These are phyloP conservation scores for Kernera saxatilis DNA, from an alignment of 345 rosid species.

Conservation along the genomic window DNA sequence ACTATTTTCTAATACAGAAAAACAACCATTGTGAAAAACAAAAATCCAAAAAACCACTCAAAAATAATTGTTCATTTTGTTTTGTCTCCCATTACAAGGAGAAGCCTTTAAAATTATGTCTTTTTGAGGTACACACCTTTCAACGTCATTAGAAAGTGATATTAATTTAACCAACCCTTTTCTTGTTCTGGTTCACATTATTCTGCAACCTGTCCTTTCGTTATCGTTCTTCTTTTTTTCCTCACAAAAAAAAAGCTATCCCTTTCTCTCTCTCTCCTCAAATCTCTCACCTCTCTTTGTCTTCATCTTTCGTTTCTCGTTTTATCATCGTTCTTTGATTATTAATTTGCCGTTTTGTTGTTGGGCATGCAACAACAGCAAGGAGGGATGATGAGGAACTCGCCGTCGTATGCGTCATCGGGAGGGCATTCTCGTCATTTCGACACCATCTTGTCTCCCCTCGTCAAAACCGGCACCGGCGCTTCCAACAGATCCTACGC, in stretches of 20 bases:
- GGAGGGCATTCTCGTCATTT: slow-evolving; percentile 33
- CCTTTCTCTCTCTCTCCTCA: not conserved
- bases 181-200: slow-evolving; percentile 18
- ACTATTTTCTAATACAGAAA: not conserved
- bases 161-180: not conserved
- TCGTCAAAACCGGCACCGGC: slow-evolving; percentile 32
- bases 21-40: not conserved
- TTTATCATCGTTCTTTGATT: not conserved
- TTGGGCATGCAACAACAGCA: slow-evolving; percentile 20
- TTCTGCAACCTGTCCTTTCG: slow-evolving; percentile 14
- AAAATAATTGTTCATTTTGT: not conserved
- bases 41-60: no score
- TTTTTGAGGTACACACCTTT: not conserved
- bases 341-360: not conserved
- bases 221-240: not conserved
- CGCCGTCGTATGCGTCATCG: slow-evolving; percentile 9
- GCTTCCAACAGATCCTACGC: slow-evolving; percentile 37
- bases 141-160: not conserved
- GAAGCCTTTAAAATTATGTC: not conserved
- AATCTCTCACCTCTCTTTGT: not conserved
- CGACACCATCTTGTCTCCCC: slow-evolving; percentile 44
- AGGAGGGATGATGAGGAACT: slow-evolving; percentile 22
- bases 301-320: not conserved
- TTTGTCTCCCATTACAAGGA: not conserved
- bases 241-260: not conserved